Evolutionary conservation across 805 yeast species (phyloP).

Genomic region (Saturnispora silvae): DNA sequence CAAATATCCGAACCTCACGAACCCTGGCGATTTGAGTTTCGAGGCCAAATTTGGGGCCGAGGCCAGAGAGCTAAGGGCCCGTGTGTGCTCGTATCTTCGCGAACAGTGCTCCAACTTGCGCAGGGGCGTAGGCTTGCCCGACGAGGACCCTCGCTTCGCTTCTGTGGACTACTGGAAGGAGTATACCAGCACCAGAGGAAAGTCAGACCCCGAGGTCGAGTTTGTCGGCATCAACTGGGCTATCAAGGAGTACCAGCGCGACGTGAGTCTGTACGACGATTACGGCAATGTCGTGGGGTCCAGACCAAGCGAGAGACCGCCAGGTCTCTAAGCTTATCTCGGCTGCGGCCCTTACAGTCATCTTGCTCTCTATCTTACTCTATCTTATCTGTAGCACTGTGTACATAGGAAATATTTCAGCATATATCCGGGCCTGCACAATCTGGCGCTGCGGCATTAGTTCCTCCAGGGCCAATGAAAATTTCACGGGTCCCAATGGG

Average conservation of each 20-base stretch:
- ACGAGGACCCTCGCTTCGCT: conserved; percentile 62
- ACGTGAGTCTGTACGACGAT: conserved; percentile 23
- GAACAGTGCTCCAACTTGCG: conserved; percentile 44
- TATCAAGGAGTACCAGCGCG: conserved; percentile 51
- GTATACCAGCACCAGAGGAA: conserved; percentile 56
- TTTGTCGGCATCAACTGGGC: conserved; percentile 83
- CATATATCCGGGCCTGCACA: too few species aligned
- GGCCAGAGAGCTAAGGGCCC: conserved; percentile 57
- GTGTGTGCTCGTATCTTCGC: conserved; percentile 60
- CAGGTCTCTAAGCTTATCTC: conserved; percentile 5
- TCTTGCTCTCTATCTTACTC: too few species aligned
- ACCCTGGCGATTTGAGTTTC: conserved; percentile 49
- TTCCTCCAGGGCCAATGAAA: too few species aligned
- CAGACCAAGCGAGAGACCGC: conserved; percentile 11
- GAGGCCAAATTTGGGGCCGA: conserved; percentile 53
- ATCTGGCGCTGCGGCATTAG: too few species aligned
- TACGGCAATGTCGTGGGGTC: conserved; percentile 23
- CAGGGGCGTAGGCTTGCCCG: conserved; percentile 30
- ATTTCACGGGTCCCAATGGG: too few species aligned
- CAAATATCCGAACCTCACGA: conserved; percentile 38
- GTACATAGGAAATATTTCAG: too few species aligned
- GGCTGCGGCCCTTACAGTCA: too few species aligned
- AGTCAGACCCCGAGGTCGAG: conserved; percentile 53
- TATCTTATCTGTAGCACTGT: too few species aligned
- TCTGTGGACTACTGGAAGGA: conserved; percentile 66